Evolutionary conservation across 2,329 filamentous ascomycete species (phyloP).

Genomic region (Penicillium sumatraense): DNA sequence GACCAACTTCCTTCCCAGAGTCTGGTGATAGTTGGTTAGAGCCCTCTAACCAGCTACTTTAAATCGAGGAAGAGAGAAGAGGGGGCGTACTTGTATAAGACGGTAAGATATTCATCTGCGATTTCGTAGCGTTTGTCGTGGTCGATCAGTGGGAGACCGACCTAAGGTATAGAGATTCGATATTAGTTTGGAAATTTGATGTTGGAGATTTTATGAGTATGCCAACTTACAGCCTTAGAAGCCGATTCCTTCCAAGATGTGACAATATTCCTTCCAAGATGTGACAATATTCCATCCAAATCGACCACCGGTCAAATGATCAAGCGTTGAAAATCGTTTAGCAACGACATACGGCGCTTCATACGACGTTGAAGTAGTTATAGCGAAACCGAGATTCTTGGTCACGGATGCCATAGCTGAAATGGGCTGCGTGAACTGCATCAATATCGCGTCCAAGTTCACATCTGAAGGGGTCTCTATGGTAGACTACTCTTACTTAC

Average conservation of each 20-base stretch:
- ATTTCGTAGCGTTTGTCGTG: neutral
- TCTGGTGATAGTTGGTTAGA: no score
- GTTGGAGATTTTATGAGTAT: no score
- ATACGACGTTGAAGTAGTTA: slow-evolving; percentile 58
- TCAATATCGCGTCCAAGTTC: neutral
- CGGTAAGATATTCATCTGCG: neutral
- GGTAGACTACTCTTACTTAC: no score
- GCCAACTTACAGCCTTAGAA: neutral
- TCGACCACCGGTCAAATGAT: slow-evolving; percentile 54
- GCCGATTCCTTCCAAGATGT: slow-evolving; percentile 32
- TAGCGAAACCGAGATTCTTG: slow-evolving; percentile 51
- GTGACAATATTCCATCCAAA: slow-evolving; percentile 58
- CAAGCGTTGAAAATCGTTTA: slow-evolving; percentile 56
- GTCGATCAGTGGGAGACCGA: neutral
- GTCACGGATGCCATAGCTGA: slow-evolving; percentile 52
- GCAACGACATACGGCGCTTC: slow-evolving; percentile 58
- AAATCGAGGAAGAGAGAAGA: neutral
- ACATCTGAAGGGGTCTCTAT: no score
- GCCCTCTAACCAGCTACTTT: no score
- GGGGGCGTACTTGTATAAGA: neutral
- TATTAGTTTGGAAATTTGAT: no score
- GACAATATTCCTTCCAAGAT: slow-evolving; percentile 55
- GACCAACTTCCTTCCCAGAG: neutral
- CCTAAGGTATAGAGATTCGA: no score
- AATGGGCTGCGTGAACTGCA: no score